These are phyloP conservation scores for Acrasis kona DNA, from an alignment of 78 protist genomes.

Conservation along the genomic window DNA sequence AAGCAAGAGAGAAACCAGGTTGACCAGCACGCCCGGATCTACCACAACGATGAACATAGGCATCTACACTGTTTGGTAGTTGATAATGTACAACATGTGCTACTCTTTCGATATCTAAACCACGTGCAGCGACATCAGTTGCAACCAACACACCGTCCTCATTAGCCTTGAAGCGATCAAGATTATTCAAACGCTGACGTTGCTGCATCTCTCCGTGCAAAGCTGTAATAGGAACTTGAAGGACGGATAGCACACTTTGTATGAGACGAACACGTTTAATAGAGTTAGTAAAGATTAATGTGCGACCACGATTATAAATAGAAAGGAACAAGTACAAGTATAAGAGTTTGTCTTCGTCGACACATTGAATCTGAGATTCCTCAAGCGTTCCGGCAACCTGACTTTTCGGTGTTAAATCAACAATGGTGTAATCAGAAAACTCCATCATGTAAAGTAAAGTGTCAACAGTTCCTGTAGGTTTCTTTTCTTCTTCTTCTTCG, in stretches of 20 bases:
- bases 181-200: slow-evolving; percentile 49
- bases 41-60: slow-evolving; percentile 84
- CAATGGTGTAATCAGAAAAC: too few species aligned
- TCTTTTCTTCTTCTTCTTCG: slow-evolving; percentile 19
- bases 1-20: slow-evolving; percentile 57
- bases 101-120: slow-evolving; percentile 83
- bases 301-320: slow-evolving; percentile 28
- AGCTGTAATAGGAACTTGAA: not conserved
- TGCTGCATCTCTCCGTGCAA: slow-evolving; percentile 62
- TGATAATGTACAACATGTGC: slow-evolving; percentile 88
- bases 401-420: not conserved
- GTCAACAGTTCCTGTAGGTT: not conserved
- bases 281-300: slow-evolving; percentile 71
- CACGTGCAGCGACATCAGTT: slow-evolving; percentile 15
- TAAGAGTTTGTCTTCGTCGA: slow-evolving; percentile 24
- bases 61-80: slow-evolving; percentile 84
- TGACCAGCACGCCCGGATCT: slow-evolving; percentile 89
- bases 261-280: slow-evolving; percentile 40
- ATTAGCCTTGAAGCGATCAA: slow-evolving; percentile 15
- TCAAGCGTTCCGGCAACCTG: not conserved
- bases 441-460: too few species aligned
- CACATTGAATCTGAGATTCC: slow-evolving; percentile 10
- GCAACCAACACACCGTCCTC: slow-evolving; percentile 14
- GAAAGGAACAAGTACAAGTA: slow-evolving; percentile 35
- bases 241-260: slow-evolving; percentile 9